Conservation (phyloP, 805 yeast genomes). For the Kuraishia piskuri region DNA sequence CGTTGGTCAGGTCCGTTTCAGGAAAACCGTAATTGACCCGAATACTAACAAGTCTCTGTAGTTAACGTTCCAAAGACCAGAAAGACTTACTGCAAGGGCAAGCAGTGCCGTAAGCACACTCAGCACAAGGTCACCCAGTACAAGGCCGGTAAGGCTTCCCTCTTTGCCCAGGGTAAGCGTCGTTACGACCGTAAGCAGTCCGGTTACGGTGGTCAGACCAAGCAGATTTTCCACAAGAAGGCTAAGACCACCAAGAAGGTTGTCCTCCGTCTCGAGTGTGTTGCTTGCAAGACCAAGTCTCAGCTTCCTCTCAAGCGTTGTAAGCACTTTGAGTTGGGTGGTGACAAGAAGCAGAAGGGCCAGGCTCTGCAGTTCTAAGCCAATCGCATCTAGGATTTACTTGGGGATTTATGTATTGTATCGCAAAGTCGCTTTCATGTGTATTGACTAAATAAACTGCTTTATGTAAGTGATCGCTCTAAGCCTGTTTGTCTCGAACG, state of each 20-base stretch:
- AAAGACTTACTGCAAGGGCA: slow-evolving; percentile 99
- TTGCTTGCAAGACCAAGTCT: slow-evolving; percentile 96
- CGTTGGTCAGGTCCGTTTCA: not conserved
- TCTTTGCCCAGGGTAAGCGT: slow-evolving; percentile 99
- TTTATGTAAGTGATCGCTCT: not conserved
- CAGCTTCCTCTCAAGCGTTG: slow-evolving; percentile 98
- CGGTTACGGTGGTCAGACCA: slow-evolving; percentile 99
- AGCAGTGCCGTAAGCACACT: slow-evolving; percentile 98
- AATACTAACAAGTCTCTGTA: slow-evolving; percentile 27
- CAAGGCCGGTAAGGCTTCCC: slow-evolving; percentile 99
- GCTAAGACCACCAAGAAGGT: slow-evolving; percentile 99
- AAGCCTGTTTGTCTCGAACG: no score
- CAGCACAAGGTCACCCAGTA: slow-evolving; percentile 99
- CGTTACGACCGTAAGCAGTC: slow-evolving; percentile 99
- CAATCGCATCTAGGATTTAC: slow-evolving; percentile 4
- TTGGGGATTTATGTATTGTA: not conserved
- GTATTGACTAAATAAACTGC: not conserved
- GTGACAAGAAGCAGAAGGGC: slow-evolving; percentile 99
- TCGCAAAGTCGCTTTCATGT: not conserved
- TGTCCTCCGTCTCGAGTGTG: slow-evolving; percentile 98
- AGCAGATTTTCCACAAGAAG: slow-evolving; percentile 99
- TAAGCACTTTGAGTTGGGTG: slow-evolving; percentile 99
- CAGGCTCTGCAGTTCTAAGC: slow-evolving; percentile 98
- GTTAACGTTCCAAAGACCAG: slow-evolving; percentile 99
- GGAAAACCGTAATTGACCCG: not conserved